Base-by-base conservation (phyloP, 192 early-diverging fungal genomes). In the Irineochytrium annulatum region DNA sequence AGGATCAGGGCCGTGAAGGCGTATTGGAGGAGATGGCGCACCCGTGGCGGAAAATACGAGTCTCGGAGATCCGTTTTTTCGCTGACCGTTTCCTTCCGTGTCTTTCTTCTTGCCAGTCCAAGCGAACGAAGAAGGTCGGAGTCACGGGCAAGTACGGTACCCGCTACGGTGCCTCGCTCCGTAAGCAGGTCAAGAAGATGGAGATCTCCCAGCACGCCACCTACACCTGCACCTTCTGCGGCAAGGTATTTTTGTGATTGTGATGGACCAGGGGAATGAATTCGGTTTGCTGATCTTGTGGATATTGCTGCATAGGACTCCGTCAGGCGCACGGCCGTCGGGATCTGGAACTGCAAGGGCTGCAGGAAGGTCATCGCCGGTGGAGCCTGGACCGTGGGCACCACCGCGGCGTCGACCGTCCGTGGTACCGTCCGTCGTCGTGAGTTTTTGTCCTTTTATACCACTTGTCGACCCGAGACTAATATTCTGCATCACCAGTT, bases 211-310 rank as follows among this genome's bases (percentile, higher is more conserved):
- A 99, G 83, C 96, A 99, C 84, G 82, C 88, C 76, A 93, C 93
- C 83, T 99, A 99, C 91, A 95, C 91, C 67, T 99, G 96, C 85
- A 88, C 93, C 69, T 99, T 99, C 94, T 99, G 96, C 83, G 95
- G 96, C 66, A 94, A 94, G 78, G 87, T 89, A 75, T 13, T 55
- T 17, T 70, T 55, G 22, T 58, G 19, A 34, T 33, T 20, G 62
- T 20, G 52, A 29, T 26, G 31, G 3, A 29, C 35, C 59, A 43
- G 6, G 8, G 13, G 48, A 28, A 66, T 62, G n/a, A 53, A 35
- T 27, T 26, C 37, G 30, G 27, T 28, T n/a, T 53, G 22, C 6
- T 55, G 14, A 20, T 16, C 20, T 72, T 53, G 22, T 5, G 54
- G 14, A 20, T 16, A 20, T 72, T 19, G 37, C 32, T 63, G 28